A percentile compares a stretch with the other conserved stretches of the same genome.
Conservation (phyloP, 1,284 basidiomycete genomes). For the Leccinum cinnamomeum region DNA sequence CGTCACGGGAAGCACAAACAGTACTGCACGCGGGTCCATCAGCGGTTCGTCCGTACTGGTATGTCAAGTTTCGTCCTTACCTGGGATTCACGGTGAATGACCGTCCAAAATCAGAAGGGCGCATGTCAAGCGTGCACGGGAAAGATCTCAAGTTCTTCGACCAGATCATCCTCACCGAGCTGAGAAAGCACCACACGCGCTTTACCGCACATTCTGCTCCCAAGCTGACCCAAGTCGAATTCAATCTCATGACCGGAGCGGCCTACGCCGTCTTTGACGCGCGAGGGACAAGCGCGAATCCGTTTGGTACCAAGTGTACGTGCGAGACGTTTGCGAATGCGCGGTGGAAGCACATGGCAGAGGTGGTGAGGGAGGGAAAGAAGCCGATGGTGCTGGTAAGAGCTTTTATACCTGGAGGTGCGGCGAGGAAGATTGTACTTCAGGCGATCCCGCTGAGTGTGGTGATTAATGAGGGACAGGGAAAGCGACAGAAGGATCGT, state of each 20-base stretch:
- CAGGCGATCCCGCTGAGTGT: constrained; percentile 26
- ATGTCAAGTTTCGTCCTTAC: constrained; percentile 2
- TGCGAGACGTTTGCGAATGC: constrained; percentile 26
- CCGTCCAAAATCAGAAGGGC: constrained; percentile 15
- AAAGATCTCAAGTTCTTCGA: constrained; percentile 32
- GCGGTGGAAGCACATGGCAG: constrained; percentile 28
- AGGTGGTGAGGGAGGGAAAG: constrained; percentile 17
- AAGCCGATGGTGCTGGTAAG: constrained; percentile 26
- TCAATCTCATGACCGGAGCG: constrained; percentile 24
- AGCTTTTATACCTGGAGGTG: constrained; percentile 30
- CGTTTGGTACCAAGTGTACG: constrained; percentile 26
- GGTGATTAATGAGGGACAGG: constrained; percentile 9
- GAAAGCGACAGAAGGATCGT: constrained; percentile 1
- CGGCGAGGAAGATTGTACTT: constrained; percentile 31
- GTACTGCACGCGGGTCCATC: constrained; percentile 25
- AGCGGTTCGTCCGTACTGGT: constrained; percentile 23
- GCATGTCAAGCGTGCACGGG: constrained; percentile 24
- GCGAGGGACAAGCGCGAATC: constrained; percentile 20
- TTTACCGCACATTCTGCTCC: constrained; percentile 11
- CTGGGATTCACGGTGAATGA: not conserved
- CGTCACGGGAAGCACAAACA: constrained; percentile 27
- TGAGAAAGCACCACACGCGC: constrained; percentile 23
- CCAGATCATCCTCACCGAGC: constrained; percentile 27
- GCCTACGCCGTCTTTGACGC: constrained; percentile 24
- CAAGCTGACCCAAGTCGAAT: constrained; percentile 29